Evolutionary conservation across 306 rosid species (phyloP), one percentile per base, ranked within the genome.

Genomic region (Arachis stenosperma): DNA sequence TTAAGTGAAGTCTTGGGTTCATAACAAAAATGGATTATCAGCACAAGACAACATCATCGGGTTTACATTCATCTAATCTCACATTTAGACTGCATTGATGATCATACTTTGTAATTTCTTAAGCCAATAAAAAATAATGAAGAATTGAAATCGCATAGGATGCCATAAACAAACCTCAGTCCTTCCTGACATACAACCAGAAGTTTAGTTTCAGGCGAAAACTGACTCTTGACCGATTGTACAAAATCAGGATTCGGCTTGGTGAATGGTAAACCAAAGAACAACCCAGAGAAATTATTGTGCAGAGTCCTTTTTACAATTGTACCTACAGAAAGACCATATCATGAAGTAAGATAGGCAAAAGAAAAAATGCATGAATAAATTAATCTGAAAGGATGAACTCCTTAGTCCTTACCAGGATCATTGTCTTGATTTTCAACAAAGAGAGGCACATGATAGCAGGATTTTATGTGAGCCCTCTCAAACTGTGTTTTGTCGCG

Each of bases 101-200:
- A 57, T 56, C 47, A 56, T 58, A 66, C 27, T 58, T n/a, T 41
- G 61, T 41, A 68, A 74, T 58, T 43, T 46, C 70, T 67, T 43
- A 54, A 62, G 54, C 67, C 50, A 68, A 46, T 44, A 48, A 48
- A 67, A 13, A 60, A 22, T 17, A 50, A n/a, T 29, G 56, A 70
- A 5, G n/a, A 63, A 61, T 8, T 17, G 40, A 69, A 61, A 56
- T 62, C 41, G 11, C 33, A 39, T 67, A 73, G 58, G 27, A 70
- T 6, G 72, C 44, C 54, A 67, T 67, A 71, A 55, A 77, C 88
- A 67, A 63, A 94, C 98, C 98, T 91, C 78, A 94, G 73, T 71
- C 98, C 98, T 86, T 89, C 98, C 61, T 94, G 98, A 69, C 98
- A 94, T 61, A 94, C 98, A 59, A 94, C 64, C 73, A 91, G 83